A percentile compares a stretch with the other conserved stretches of the same genome.
phyloP scores from a whole-genome alignment of 768 basidiomycete species.

The Leucocoprinus birnbaumii region DNA sequence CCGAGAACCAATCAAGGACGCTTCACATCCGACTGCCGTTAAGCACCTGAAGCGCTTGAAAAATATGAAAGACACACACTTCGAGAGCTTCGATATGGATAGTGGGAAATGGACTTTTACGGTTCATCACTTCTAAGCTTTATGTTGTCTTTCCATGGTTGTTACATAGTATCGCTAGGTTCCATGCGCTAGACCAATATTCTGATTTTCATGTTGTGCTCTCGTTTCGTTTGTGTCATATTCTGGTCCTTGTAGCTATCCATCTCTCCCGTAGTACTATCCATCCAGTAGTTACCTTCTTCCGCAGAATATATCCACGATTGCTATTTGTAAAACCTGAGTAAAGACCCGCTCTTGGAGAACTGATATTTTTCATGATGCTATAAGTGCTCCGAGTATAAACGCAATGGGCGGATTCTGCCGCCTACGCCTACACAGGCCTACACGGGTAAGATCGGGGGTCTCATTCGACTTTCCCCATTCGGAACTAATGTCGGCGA shows the following conservation, averaged over 20 bases:
- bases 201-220: constrained; percentile 6
- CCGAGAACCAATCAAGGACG: constrained; percentile 84
- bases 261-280: constrained; percentile 2
- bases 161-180: constrained; percentile 6
- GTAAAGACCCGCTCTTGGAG: too few relatives aligned
- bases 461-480: too few relatives aligned
- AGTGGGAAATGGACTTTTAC: constrained; percentile 92
- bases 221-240: not conserved
- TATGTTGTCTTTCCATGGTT: constrained; percentile 2
- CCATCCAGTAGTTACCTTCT: constrained; percentile 2
- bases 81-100: constrained; percentile 73
- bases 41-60: constrained; percentile 80
- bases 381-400: not conserved
- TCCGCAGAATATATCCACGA: not conserved
- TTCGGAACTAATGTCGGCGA: too few relatives aligned
- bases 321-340: not conserved
- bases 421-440: too few relatives aligned
- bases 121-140: constrained; percentile 86
- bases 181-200: constrained; percentile 7
- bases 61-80: constrained; percentile 83
- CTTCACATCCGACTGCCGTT: constrained; percentile 60
- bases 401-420: too few relatives aligned
- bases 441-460: too few relatives aligned
- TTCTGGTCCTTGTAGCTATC: constrained; percentile 3
- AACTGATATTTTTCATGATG: too few relatives aligned